These are phyloP conservation scores for Coriolopsis trogii DNA, from an alignment of 1,284 basidiomycete species.

Conservation along the genomic window DNA sequence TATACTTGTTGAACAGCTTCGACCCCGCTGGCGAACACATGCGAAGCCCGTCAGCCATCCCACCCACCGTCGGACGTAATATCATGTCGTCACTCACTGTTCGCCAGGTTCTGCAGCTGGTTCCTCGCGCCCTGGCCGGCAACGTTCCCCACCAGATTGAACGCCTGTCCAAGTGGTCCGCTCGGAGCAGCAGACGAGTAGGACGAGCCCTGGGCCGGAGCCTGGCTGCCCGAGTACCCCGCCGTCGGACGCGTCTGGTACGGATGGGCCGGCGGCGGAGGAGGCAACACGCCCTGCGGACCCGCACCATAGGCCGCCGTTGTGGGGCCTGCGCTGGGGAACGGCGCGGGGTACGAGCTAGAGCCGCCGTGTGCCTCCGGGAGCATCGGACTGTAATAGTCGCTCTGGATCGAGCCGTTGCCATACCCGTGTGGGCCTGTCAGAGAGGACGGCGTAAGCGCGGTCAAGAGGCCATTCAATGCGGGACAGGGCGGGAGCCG, in stretches of 20 bases:
- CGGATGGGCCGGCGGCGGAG: conserved; percentile 8
- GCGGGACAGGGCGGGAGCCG: neutral
- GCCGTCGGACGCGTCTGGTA: conserved; percentile 8
- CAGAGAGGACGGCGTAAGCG: conserved; percentile 6
- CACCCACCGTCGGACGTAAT: neutral
- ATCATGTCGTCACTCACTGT: conserved; percentile 20
- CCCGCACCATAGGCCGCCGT: neutral
- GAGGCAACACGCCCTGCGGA: conserved; percentile 2
- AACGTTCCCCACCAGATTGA: conserved; percentile 22
- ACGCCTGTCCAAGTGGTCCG: conserved; percentile 24
- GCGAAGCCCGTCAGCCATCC: neutral
- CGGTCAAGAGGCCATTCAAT: neutral
- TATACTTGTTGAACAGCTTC: conserved; percentile 24
- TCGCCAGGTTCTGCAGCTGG: conserved; percentile 27
- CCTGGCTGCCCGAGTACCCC: conserved; percentile 9
- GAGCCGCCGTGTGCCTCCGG: neutral
- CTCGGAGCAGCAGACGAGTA: no score
- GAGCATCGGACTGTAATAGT: conserved; percentile 9
- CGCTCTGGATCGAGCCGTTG: conserved; percentile 12
- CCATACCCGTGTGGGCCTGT: conserved; percentile 19
- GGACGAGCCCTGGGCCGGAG: no score
- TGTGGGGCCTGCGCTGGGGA: neutral
- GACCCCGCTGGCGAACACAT: conserved; percentile 16
- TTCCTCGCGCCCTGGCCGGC: conserved; percentile 22
- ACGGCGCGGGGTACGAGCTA: neutral